These are phyloP conservation scores for Aureobasidium pullulans DNA, from an alignment of 2,329 filamentous ascomycete species.

Conservation along the genomic window DNA sequence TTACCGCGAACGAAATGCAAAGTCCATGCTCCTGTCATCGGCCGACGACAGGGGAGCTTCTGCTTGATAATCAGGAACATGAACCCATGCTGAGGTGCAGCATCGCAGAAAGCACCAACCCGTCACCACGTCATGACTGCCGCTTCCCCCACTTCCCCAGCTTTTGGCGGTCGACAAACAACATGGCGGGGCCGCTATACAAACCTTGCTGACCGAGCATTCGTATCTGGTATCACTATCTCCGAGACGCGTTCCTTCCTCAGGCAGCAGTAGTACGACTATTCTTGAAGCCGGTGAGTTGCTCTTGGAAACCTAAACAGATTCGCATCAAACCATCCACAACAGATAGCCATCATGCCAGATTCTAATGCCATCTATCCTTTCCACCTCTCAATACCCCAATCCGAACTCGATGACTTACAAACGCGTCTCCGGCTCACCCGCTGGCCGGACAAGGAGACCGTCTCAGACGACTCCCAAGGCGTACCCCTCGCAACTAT, in stretches of 20 bases:
- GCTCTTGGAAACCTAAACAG: too few species aligned
- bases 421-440: too few species aligned
- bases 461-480: conserved; percentile 41
- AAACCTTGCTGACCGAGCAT: background rate
- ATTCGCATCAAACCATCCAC: too few species aligned
- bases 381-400: too few species aligned
- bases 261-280: background rate
- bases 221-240: background rate
- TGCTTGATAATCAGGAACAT: background rate
- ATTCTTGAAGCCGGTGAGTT: background rate
- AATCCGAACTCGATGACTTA: too few species aligned
- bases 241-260: background rate
- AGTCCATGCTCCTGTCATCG: background rate
- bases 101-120: background rate
- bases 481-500: conserved; percentile 54
- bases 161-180: background rate
- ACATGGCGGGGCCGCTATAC: conserved; percentile 2
- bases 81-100: background rate
- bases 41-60: background rate
- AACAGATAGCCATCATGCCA: too few species aligned
- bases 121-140: background rate
- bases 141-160: background rate
- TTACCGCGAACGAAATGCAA: background rate
- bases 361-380: too few species aligned
- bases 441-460: too few species aligned